These are phyloP conservation scores for Nakazawaea wickerhamii DNA, from an alignment of 805 yeast genomes.

Conservation along the genomic window DNA sequence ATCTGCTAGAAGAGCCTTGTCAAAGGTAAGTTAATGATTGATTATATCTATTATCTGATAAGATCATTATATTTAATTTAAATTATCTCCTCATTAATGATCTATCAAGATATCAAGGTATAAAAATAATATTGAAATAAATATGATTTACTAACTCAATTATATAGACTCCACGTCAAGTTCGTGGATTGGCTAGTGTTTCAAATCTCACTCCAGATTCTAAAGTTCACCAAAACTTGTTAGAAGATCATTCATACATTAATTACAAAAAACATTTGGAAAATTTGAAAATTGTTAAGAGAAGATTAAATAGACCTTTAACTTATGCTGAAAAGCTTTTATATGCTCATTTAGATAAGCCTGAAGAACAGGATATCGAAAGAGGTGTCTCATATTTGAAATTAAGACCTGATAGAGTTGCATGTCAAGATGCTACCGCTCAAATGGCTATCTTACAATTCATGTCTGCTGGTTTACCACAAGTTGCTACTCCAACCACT, in stretches of 20 bases:
- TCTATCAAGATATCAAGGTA: too few species aligned
- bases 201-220: constrained; percentile 46
- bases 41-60: too few species aligned
- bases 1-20: constrained; percentile 9
- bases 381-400: constrained; percentile 91
- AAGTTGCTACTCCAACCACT: constrained; percentile 89
- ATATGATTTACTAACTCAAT: too few species aligned
- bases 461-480: constrained; percentile 90
- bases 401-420: constrained; percentile 94
- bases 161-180: constrained; percentile 18
- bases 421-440: constrained; percentile 99
- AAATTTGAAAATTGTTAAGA: constrained; percentile 76
- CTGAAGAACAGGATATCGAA: constrained; percentile 65
- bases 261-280: constrained; percentile 89
- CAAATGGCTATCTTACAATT: constrained; percentile 98
- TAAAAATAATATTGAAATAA: too few species aligned
- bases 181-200: constrained; percentile 50
- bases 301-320: constrained; percentile 68
- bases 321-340: constrained; percentile 93
- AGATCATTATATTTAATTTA: too few species aligned
- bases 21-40: constrained; percentile 3
- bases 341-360: constrained; percentile 87
- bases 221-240: constrained; percentile 45
- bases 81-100: too few species aligned
- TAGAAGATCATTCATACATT: constrained; percentile 80